Base-by-base conservation (phyloP, 345 rosid genomes). In the Populus pruinosa region DNA sequence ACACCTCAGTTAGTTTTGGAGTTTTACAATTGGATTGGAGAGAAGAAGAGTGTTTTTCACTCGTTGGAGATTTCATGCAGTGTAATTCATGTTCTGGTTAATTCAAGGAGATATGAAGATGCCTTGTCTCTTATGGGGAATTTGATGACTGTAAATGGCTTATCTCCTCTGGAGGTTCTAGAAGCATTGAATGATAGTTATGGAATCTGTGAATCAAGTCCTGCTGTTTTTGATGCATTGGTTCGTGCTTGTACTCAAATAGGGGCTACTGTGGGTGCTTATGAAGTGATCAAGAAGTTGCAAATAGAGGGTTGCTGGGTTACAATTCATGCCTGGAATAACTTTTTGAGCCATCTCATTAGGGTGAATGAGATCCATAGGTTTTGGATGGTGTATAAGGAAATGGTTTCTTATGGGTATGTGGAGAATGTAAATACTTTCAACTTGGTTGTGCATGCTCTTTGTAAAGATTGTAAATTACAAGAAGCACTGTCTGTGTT, bases 261-360 rank as follows among this genome's bases (percentile, higher is more conserved):
- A 47, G 88, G 91, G 50, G 87, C 79, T 47, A 76, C 83, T 0
- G 80, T 83, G 55, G 87, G 88, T 80, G 91, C 90, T 78, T 81
- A 82, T 79, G 79, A 84, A 74, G 88, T 91, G 78, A 89, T 89
- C 71, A 73, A 81, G 79, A 83, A 83, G 80, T 67, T 81, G 62
- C 85, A 86, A 75, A 62, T 47, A 76, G 78, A 80, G 59, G 89
- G 88, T 6, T 80, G 43, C 71, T 67, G 65, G 35, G 91, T 88
- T n/a, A 73, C 93, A 0, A 65, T 88, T 78, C 91, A 92, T 39
- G 92, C 90, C 6, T 86, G 90, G 93, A 92, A 89, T 77, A 88
- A 91, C 74, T 88, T 87, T 56, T 85, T 92, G 87, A 85, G 87
- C 38, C 87, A 84, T 86, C 86, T 92, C 35, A 53, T 92, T 83